Evolutionary conservation across 1,284 basidiomycete species (phyloP).

Genomic region (Apiotrichum porosum): DNA sequence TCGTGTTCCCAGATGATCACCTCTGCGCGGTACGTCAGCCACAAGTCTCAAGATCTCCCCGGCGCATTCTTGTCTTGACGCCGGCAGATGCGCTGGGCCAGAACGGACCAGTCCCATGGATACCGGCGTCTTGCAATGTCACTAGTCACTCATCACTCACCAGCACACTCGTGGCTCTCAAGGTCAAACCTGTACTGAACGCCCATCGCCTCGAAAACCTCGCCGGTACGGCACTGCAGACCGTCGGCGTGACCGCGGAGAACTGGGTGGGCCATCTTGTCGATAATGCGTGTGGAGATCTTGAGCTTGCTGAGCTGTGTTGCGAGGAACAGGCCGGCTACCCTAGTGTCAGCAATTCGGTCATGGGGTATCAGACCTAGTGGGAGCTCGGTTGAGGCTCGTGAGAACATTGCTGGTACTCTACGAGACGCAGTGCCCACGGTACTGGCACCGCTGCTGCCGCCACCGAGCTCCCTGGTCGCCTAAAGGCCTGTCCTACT

Average conservation of each 20-base stretch:
- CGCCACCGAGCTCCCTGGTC: neutral
- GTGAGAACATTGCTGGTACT: too few species aligned
- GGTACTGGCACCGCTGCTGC: too few species aligned
- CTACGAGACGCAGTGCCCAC: too few species aligned
- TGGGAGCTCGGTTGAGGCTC: too few species aligned
- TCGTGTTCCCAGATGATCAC: constrained; percentile 31
- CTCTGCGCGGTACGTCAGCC: constrained; percentile 10
- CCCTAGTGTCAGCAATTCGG: neutral
- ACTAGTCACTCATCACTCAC: constrained; percentile 5
- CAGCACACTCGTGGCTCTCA: constrained; percentile 25
- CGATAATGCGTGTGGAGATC: constrained; percentile 27
- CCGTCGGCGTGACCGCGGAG: constrained; percentile 29
- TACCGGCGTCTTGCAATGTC: too few species aligned
- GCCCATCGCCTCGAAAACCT: constrained; percentile 34
- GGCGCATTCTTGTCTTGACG: too few species aligned
- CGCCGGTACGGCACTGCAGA: constrained; percentile 34
- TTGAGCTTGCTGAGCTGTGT: constrained; percentile 17
- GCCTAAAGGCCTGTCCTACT: too few species aligned
- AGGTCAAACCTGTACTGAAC: constrained; percentile 25
- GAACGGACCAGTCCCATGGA: too few species aligned
- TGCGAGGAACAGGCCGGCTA: constrained; percentile 18
- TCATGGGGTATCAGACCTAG: too few species aligned
- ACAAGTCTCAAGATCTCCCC: neutral
- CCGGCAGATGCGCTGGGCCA: too few species aligned
- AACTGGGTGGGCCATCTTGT: constrained; percentile 29